Base-by-base conservation (phyloP, 768 basidiomycete genomes). In the Lenzites betulinus region DNA sequence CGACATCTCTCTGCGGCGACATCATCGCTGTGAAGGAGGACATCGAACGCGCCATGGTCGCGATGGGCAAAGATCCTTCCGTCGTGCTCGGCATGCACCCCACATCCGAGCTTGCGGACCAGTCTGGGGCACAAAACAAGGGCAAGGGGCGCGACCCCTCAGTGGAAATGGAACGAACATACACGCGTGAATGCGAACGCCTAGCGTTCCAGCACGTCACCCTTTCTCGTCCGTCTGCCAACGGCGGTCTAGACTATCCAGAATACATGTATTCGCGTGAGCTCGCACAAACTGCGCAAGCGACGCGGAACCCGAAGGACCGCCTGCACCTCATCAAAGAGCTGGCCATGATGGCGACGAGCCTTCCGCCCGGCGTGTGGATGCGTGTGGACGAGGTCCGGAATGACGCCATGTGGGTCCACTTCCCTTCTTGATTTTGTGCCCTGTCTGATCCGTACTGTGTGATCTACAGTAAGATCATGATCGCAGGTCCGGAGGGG, bases 401-500 rank as follows among this genome's bases (percentile, higher is more conserved):
- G 49, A 82, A 83, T 67, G 83, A 85, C 64, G 81, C 75, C 1
- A 77, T 84, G 83, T 83, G 66, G 60, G 82, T 54, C 35, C 49
- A n/a, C 50, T 36, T 48, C 12, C 50, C 59, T 54, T 8, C 28
- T 7, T n/a, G n/a, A n/a, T n/a, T n/a, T n/a, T n/a, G n/a, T n/a
- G n/a, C n/a, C n/a, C n/a, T 67, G 57, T 60, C 46, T 51, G 59
- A 41, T 38, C 39, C 15, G 41, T n/a, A 5, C 44, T 54, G 4
- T 16, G 44, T 22, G 22, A 25, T 52, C 13, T 50, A 44, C 64
- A 83, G 81, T 12, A 83, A 83, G 64, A 74, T 82, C 38, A 78
- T 85, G 78, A 84, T 85, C 54, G 83, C 83, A 25, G 83, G 84
- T 1, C 83, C 84, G 76, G 85, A 85, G 70, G 84, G 82, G 41